Evolutionary conservation across 139 green algal genomes (phyloP), one percentile per base, ranked within the genome.

Genomic region (Picochlorum sp.): DNA sequence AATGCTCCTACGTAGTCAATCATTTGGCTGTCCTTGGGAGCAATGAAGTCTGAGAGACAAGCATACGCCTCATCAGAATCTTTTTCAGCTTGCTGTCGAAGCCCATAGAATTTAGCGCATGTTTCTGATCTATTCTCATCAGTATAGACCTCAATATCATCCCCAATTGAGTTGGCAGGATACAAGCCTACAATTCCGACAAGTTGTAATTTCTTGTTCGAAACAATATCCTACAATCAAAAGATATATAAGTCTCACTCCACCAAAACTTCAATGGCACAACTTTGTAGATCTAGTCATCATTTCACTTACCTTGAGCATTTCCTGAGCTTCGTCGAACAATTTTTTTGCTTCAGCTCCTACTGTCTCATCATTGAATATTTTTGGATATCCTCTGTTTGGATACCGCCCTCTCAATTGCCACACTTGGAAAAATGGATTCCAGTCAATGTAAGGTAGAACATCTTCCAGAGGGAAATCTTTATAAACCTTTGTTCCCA

Each of bases 391-490:
- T 58, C 90, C 90, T 39, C 92, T 84, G 78, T 99, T 99, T 60
- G 92, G 92, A 77, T 99, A 99, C 14, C 92, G 75, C 0, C 92
- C 92, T 7, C 92, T 82, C 57, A 99, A 78, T 80, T 99, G 92
- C 92, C 92, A 99, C 51, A 96, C 89, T 80, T 91, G 72, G 79
- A 99, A 99, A 78, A 99, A 98, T 10, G 92, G 92, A 77, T 97
- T 98, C 92, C 92, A 99, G 76, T 99, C 92, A 57, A 99, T 98
- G 79, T 91, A 90, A 20, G 75, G 56, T 25, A 99, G 24, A 22
- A 99, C 82, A 18, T 96, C 81, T 68, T 97, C 83, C 16, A 99
- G 78, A 14, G 84, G 76, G 56, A 87, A 91, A 58, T 91, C 74
- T 29, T 70, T 53, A 37, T 85, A 85, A 3, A 80, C 73, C 63